These are phyloP conservation scores for Paspalum vaginatum DNA, from an alignment of 176 grass and related monocot species.

Conservation along the genomic window DNA sequence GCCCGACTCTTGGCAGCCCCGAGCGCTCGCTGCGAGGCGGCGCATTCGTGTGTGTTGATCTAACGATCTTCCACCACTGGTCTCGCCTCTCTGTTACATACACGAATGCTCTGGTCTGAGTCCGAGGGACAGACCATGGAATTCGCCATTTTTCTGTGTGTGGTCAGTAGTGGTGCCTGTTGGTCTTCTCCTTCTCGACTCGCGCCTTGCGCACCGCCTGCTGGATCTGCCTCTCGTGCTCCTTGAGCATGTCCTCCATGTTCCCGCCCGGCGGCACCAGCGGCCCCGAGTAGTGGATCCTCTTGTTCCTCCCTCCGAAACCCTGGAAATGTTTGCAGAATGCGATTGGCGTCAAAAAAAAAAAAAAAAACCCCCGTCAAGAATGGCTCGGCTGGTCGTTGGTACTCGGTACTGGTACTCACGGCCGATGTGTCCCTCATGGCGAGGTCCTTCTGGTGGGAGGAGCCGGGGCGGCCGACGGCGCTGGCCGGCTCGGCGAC, in stretches of 20 bases:
- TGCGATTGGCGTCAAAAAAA: neutral
- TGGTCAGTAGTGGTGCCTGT: constrained; percentile 38
- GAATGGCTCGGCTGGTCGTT: no score
- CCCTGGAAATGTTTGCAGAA: constrained; percentile 14
- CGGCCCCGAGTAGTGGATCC: constrained; percentile 78
- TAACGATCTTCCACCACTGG: neutral
- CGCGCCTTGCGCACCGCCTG: constrained; percentile 65
- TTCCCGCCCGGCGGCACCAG: constrained; percentile 63
- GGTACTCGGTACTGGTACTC: neutral
- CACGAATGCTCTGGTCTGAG: constrained; percentile 14
- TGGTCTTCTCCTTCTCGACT: constrained; percentile 55
- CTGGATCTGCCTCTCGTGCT: constrained; percentile 82
- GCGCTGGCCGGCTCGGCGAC: constrained; percentile 51
- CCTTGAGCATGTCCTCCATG: constrained; percentile 76
- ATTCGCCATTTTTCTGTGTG: neutral
- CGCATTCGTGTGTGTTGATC: no score
- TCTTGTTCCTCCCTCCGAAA: constrained; percentile 47
- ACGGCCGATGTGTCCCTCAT: constrained; percentile 52
- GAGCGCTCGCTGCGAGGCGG: neutral
- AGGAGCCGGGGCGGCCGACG: constrained; percentile 46
- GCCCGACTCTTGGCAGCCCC: constrained; percentile 15
- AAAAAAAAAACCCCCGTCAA: no score
- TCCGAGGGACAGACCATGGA: neutral
- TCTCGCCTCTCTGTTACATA: neutral
- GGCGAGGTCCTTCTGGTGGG: constrained; percentile 55